These are phyloP conservation scores for Zymoseptoria pseudotritici DNA, from an alignment of 2,329 filamentous ascomycete genomes.

Conservation along the genomic window DNA sequence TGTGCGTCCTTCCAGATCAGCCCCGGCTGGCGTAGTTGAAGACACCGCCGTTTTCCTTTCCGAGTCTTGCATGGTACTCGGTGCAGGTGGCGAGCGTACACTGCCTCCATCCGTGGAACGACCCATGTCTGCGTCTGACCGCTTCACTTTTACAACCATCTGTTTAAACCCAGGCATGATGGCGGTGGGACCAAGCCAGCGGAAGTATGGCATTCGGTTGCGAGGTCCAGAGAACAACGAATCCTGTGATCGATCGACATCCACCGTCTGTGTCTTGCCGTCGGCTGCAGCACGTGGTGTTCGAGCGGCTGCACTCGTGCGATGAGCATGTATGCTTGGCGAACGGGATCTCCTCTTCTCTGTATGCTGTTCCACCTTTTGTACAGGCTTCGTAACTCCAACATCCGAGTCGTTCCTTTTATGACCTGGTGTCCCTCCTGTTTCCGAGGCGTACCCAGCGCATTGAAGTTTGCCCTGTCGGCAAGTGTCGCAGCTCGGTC, in stretches of 20 bases:
- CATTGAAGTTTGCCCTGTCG: constrained; percentile 42
- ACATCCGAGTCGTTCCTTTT: constrained; percentile 13
- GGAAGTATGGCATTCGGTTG: constrained; percentile 76
- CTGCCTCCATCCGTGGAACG: constrained; percentile 41
- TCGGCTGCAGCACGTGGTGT: constrained; percentile 1
- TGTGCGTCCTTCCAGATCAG: constrained; percentile 36
- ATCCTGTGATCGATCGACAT: constrained; percentile 8
- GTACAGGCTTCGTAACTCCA: not conserved
- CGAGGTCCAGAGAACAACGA: constrained; percentile 29
- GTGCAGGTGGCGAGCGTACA: constrained; percentile 21
- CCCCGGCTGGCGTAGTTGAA: constrained; percentile 20
- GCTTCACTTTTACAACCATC: constrained; percentile 73
- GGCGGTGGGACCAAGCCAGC: constrained; percentile 84
- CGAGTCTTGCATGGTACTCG: constrained; percentile 9
- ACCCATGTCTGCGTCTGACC: constrained; percentile 54
- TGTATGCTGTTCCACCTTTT: not conserved
- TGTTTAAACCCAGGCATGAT: constrained; percentile 90
- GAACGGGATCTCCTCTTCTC: not conserved
- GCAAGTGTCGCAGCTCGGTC: constrained; percentile 40
- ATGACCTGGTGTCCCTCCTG: constrained; percentile 7
- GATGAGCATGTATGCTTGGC: not conserved
- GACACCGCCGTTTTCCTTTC: constrained; percentile 13
- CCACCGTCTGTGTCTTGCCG: not conserved
- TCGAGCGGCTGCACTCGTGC: not conserved
- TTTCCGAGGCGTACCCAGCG: constrained; percentile 39